These are phyloP conservation scores for Myriosclerotinia scirpicola DNA, from an alignment of 2,329 filamentous ascomycete species.

Conservation along the genomic window DNA sequence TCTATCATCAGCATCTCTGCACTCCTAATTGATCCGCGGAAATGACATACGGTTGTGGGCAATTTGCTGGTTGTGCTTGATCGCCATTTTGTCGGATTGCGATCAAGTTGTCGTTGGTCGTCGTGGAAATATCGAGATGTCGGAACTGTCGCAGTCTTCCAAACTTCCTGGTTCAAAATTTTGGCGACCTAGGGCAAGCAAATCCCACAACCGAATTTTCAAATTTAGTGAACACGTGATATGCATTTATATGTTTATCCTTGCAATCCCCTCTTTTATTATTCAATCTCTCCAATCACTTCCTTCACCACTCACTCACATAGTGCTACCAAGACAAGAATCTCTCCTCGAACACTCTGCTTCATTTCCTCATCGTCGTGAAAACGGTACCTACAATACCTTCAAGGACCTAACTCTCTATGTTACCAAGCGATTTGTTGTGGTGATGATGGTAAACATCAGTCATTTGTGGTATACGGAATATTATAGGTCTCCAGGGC, in stretches of 20 bases:
- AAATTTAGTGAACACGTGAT: constrained; percentile 24
- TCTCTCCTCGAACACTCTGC: not conserved
- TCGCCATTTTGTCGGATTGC: constrained; percentile 59
- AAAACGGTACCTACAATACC: not conserved
- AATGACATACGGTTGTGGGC: constrained; percentile 82
- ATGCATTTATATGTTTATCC: not conserved
- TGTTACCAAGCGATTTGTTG: not conserved
- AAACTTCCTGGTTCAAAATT: constrained; percentile 21
- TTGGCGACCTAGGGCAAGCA: constrained; percentile 25
- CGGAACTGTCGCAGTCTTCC: constrained; percentile 29
- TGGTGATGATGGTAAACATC: not conserved
- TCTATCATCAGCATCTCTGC: constrained; percentile 40
- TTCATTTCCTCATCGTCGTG: not conserved
- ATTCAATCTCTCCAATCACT: not conserved
- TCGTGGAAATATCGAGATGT: constrained; percentile 27
- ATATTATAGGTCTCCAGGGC: not conserved
- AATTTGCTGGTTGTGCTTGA: constrained; percentile 99
- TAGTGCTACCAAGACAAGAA: not conserved
- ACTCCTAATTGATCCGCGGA: constrained; percentile 35
- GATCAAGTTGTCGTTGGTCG: constrained; percentile 37
- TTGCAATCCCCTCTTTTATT: constrained; percentile 17
- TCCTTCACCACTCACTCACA: not conserved
- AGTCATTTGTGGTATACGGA: not conserved
- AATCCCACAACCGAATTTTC: constrained; percentile 26
- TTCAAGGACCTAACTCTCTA: not conserved